phyloP scores from a whole-genome alignment of 2,329 filamentous ascomycete genomes.

The Paecilomyces formosus region DNA sequence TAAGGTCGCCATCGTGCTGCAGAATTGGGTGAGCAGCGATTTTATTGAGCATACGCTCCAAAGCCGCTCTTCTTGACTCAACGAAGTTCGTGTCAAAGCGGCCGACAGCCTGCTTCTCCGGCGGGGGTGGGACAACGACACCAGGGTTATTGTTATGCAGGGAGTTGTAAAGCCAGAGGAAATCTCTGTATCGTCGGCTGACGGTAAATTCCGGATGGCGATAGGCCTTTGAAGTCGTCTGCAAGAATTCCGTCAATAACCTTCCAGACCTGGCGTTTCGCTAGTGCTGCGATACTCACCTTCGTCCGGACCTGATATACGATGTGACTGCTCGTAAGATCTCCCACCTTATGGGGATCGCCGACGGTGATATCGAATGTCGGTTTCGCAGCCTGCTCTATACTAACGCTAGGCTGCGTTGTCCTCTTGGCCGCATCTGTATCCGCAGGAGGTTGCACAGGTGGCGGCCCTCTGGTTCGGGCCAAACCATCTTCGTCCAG shows the following conservation, averaged over 20 bases:
- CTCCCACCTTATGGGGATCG: constrained; percentile 95
- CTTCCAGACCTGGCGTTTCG: background rate
- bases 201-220: constrained; percentile 88
- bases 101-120: constrained; percentile 95
- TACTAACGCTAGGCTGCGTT: constrained; percentile 69
- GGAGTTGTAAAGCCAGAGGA: constrained; percentile 94
- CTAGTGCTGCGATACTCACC: constrained; percentile 43
- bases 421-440: constrained; percentile 41
- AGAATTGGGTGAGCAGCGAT: constrained; percentile 80
- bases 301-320: constrained; percentile 94
- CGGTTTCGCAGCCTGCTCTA: constrained; percentile 91
- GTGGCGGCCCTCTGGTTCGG: constrained; percentile 55
- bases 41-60: constrained; percentile 98
- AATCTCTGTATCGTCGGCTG: constrained; percentile 89
- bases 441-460: constrained; percentile 46
- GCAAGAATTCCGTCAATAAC: constrained; percentile 11
- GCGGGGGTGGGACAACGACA: constrained; percentile 88
- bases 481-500: constrained; percentile 60
- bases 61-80: constrained; percentile 77
- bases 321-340: constrained; percentile 93
- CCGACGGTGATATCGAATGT: constrained; percentile 86
- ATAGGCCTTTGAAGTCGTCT: constrained; percentile 96
- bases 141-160: constrained; percentile 92
- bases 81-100: constrained; percentile 96
- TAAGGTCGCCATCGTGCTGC: constrained; percentile 88